phyloP scores from a whole-genome alignment of 129 eudicot genomes.

The Artemisia annua region DNA sequence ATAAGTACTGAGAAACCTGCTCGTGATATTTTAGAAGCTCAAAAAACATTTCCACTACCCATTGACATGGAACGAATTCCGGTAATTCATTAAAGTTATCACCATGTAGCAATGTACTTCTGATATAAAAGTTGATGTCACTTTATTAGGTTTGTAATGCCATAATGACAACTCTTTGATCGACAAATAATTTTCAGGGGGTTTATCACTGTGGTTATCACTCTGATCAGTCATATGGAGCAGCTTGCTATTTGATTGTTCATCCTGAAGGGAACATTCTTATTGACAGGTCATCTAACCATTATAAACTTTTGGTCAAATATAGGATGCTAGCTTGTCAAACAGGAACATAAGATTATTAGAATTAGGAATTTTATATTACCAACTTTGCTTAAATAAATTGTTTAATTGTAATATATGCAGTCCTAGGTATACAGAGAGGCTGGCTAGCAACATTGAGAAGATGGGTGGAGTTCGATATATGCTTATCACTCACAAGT shows the following conservation, averaged over 20 bases:
- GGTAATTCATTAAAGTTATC: slow-evolving; percentile 39
- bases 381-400: slow-evolving; percentile 6
- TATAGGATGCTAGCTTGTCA: background rate
- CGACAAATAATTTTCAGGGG: slow-evolving; percentile 37
- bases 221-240: slow-evolving; percentile 73
- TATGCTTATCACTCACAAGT: slow-evolving; percentile 86
- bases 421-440: slow-evolving; percentile 71
- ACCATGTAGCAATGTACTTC: slow-evolving; percentile 1
- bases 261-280: slow-evolving; percentile 76
- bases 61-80: slow-evolving; percentile 48
- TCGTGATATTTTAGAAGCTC: slow-evolving; percentile 56
- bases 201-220: slow-evolving; percentile 83
- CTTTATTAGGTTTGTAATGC: background rate
- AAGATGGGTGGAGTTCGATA: slow-evolving; percentile 69
- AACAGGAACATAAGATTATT: slow-evolving; percentile 7
- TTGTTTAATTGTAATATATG: slow-evolving; percentile 22
- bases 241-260: slow-evolving; percentile 67
- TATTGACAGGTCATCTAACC: slow-evolving; percentile 59
- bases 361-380: background rate
- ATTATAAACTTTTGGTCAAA: background rate
- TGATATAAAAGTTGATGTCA: slow-evolving; percentile 14
- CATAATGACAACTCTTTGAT: background rate
- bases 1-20: slow-evolving; percentile 59
- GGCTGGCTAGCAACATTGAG: slow-evolving; percentile 52
- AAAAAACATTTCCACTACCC: slow-evolving; percentile 70